phyloP scores from a whole-genome alignment of 2,329 filamentous ascomycete genomes.

The Neocatenulostroma microsporum region DNA sequence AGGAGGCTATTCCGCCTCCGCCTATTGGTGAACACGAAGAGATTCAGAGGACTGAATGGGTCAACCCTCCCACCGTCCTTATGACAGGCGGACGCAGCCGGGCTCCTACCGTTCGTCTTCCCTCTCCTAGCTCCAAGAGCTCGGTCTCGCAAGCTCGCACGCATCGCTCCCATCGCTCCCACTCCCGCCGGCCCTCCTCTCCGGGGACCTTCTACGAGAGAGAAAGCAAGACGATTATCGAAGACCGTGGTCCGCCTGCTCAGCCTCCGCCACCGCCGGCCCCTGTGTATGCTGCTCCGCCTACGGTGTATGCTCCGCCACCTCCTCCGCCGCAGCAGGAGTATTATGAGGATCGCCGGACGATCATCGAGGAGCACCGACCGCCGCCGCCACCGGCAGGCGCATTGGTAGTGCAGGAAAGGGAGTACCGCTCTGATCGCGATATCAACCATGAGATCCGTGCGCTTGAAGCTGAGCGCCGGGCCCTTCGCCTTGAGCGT shows the following conservation, averaged over 20 bases:
- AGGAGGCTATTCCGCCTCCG: slow-evolving; percentile 18
- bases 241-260: too few relatives aligned
- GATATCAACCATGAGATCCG: slow-evolving; percentile 67
- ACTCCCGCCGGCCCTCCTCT: slow-evolving; percentile 17
- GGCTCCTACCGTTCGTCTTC: slow-evolving; percentile 16
- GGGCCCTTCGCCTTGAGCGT: slow-evolving; percentile 51
- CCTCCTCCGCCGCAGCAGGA: too few relatives aligned
- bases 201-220: too few relatives aligned
- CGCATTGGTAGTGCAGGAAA: slow-evolving; percentile 43
- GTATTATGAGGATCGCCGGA: slow-evolving; percentile 23
- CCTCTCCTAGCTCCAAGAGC: slow-evolving; percentile 21
- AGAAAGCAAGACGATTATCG: too few relatives aligned
- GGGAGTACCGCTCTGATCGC: slow-evolving; percentile 43
- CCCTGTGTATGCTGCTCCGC: too few relatives aligned
- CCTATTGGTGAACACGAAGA: slow-evolving; percentile 26
- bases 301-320: too few relatives aligned
- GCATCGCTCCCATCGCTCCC: slow-evolving; percentile 5
- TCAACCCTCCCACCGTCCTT: slow-evolving; percentile 32
- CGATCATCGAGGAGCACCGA: slow-evolving; percentile 24
- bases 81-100: slow-evolving; percentile 11
- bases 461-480: slow-evolving; percentile 59
- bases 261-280: too few relatives aligned
- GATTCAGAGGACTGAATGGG: slow-evolving; percentile 31
- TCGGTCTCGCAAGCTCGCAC: slow-evolving; percentile 15
- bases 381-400: slow-evolving; percentile 16